Conservation (phyloP, 2,329 filamentous ascomycete genomes). For the Cytospora piceicola region DNA sequence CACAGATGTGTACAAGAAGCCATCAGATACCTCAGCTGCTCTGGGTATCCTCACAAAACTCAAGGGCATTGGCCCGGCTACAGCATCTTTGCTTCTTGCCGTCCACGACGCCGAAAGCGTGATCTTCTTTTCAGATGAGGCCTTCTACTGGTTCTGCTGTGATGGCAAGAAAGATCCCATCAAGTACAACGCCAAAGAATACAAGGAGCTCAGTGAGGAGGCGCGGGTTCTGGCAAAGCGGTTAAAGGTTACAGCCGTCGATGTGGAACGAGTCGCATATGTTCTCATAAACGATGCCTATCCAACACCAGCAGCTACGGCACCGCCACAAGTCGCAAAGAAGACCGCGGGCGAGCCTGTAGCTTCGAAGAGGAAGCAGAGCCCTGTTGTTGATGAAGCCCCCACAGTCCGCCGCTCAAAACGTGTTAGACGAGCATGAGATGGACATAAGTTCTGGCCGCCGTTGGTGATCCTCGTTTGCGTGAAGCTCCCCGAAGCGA, state of each 20-base stretch:
- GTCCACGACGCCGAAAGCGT: conserved; percentile 62
- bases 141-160: conserved; percentile 72
- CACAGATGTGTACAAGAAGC: conserved; percentile 49
- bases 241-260: conserved; percentile 60
- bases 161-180: conserved; percentile 55
- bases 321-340: conserved; percentile 7
- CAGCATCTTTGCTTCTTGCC: conserved; percentile 73
- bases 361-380: not conserved
- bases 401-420: not conserved
- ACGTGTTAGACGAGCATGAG: not conserved
- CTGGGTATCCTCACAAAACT: conserved; percentile 61
- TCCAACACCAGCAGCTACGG: conserved; percentile 4
- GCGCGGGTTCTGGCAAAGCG: conserved; percentile 50
- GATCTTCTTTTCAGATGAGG: conserved; percentile 81
- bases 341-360: conserved; percentile 3
- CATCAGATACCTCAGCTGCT: conserved; percentile 45
- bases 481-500: not conserved
- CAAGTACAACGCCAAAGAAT: conserved; percentile 74
- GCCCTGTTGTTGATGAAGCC: not conserved
- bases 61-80: conserved; percentile 79
- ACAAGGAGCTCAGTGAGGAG: conserved; percentile 55
- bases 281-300: conserved; percentile 58
- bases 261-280: conserved; percentile 73
- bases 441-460: too few species aligned
- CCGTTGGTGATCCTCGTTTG: not conserved